Percentiles rank a stretch among this genome's conserved stretches.
These are phyloP conservation scores for Poterioochromonas sp. DNA, from an alignment of 352 stramenopile genomes.

Conservation along the genomic window DNA sequence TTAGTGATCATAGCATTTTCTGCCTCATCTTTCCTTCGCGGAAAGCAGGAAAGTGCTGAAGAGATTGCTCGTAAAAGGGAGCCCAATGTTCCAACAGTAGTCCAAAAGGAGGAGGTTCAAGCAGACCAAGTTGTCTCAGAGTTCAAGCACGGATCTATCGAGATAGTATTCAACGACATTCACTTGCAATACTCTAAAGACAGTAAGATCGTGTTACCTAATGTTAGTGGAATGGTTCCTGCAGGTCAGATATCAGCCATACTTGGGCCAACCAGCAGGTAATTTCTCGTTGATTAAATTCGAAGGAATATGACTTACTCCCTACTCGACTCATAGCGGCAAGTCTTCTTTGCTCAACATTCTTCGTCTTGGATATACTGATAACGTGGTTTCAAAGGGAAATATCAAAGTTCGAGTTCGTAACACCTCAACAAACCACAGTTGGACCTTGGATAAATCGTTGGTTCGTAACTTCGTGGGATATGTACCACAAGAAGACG, in stretches of 20 bases:
- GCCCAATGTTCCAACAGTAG: neutral
- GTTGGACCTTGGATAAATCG: neutral
- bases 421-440: neutral
- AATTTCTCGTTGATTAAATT: neutral
- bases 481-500: constrained; percentile 23
- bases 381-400: too few species aligned
- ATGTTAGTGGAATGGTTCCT: neutral
- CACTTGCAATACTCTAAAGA: neutral
- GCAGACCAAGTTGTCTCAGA: too few species aligned
- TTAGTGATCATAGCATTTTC: neutral
- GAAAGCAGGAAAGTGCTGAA: neutral
- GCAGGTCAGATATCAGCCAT: constrained; percentile 9
- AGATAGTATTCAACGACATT: neutral
- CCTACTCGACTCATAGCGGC: neutral
- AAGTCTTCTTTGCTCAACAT: constrained; percentile 12
- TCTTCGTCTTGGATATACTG: neutral
- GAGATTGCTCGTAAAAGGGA: neutral
- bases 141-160: neutral
- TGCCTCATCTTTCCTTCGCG: neutral
- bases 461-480: neutral
- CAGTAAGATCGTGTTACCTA: neutral
- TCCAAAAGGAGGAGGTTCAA: too few species aligned
- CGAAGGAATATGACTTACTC: neutral
- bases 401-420: too few species aligned
- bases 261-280: neutral